These are phyloP conservation scores for Chlorella variabilis DNA, from an alignment of 163 green algal species.

Conservation along the genomic window DNA sequence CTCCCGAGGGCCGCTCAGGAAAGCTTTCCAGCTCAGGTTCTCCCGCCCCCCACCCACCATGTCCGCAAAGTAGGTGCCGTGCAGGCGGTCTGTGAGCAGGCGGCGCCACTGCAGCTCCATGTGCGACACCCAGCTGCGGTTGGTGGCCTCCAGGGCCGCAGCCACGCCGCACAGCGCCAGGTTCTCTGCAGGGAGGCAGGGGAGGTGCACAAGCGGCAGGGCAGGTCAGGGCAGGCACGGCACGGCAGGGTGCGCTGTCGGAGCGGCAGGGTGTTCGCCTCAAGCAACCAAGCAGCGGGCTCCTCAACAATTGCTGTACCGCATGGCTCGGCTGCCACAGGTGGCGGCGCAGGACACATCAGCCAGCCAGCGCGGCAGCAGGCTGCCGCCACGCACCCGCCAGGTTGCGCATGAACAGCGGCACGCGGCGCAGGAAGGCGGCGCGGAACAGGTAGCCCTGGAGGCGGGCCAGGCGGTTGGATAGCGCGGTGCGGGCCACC, in stretches of 20 bases:
- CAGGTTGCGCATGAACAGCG: slow-evolving; percentile 74
- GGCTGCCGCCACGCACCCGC: slow-evolving; percentile 11
- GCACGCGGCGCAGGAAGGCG: slow-evolving; percentile 77
- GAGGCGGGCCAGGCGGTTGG: slow-evolving; percentile 71
- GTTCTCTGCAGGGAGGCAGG: slow-evolving; percentile 59
- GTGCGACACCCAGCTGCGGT: slow-evolving; percentile 43
- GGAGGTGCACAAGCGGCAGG: not conserved
- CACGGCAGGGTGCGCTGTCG: no score
- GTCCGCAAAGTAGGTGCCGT: slow-evolving; percentile 70
- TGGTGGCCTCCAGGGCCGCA: slow-evolving; percentile 68
- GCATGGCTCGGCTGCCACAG: no score
- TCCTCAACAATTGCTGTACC: no score
- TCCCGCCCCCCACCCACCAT: slow-evolving; percentile 54
- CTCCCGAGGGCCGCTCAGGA: no score
- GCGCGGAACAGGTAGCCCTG: slow-evolving; percentile 83
- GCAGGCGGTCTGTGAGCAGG: slow-evolving; percentile 69
- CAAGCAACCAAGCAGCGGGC: no score
- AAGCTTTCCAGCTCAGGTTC: no score
- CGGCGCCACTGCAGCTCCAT: slow-evolving; percentile 69
- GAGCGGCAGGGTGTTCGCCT: no score
- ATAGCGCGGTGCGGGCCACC: slow-evolving; percentile 63
- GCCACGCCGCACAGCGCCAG: slow-evolving; percentile 69
- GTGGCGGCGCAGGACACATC: no score
- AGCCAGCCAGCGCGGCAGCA: no score
- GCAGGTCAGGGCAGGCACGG: not conserved